phyloP scores from a whole-genome alignment of 1,284 basidiomycete species.

The Afroboletus lepidellus region DNA sequence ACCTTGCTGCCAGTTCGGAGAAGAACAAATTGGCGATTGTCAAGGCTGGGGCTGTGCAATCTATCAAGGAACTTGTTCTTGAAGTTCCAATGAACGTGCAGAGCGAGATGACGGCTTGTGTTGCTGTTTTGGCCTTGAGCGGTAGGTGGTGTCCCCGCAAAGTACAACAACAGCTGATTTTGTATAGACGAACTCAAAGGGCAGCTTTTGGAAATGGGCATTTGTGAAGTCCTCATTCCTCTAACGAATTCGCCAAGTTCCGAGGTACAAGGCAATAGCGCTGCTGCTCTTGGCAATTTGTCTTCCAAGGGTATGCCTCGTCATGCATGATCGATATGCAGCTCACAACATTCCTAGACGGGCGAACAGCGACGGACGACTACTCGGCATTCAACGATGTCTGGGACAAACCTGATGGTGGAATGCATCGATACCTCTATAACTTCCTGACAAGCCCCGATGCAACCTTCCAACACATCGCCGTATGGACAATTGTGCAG shows the following conservation, averaged over 20 bases:
- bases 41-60: conserved; percentile 96
- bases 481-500: conserved; percentile 98
- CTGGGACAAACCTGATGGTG: conserved; percentile 97
- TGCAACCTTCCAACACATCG: conserved; percentile 99
- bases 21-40: conserved; percentile 99
- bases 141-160: conserved; percentile 49
- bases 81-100: conserved; percentile 96
- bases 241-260: conserved; percentile 94
- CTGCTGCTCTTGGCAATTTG: conserved; percentile 95
- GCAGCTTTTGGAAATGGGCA: conserved; percentile 95
- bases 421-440: conserved; percentile 93
- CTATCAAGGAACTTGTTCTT: conserved; percentile 95
- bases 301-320: conserved; percentile 88
- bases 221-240: conserved; percentile 96
- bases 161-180: conserved; percentile 7
- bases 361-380: conserved; percentile 82
- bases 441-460: conserved; percentile 93
- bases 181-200: conserved; percentile 88
- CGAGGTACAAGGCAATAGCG: conserved; percentile 98
- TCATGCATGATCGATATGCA: neutral
- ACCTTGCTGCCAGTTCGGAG: conserved; percentile 95
- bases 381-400: conserved; percentile 98
- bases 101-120: conserved; percentile 99
- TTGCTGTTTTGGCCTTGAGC: conserved; percentile 90
- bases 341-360: conserved; percentile 46